A percentile compares a stretch with the other conserved stretches of the same genome.
Evolutionary conservation across 1,284 basidiomycete genomes (phyloP).

Genomic region (Marasmius oreades): DNA sequence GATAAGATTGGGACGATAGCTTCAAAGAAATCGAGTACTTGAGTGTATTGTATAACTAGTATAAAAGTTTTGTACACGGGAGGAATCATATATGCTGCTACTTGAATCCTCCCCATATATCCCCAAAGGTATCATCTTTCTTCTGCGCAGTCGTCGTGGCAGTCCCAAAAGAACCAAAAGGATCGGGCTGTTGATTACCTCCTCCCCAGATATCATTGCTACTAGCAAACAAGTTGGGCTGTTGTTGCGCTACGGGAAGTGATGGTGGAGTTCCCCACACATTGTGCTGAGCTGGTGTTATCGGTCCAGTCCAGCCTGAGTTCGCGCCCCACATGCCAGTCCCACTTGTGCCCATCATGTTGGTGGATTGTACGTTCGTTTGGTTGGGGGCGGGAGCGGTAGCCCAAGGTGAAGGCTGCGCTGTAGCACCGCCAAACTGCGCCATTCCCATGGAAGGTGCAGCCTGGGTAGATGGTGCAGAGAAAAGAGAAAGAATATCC

Average conservation of each 20-base stretch:
- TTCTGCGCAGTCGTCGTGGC: conserved; percentile 35
- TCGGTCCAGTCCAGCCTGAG: conserved; percentile 53
- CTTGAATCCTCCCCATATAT: conserved; percentile 80
- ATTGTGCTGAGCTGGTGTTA: conserved; percentile 24
- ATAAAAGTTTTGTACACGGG: too few species aligned
- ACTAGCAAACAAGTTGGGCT: conserved; percentile 29
- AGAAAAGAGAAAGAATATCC: conserved; percentile 85
- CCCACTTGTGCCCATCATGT: conserved; percentile 56
- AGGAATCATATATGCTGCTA: conserved; percentile 28
- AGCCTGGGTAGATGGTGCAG: conserved; percentile 36
- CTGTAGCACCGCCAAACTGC: conserved; percentile 24
- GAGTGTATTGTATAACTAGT: too few species aligned
- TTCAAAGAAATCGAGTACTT: too few species aligned
- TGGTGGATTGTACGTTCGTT: conserved; percentile 26
- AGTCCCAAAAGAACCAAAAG: conserved; percentile 16
- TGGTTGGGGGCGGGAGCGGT: conserved; percentile 19
- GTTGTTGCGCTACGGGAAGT: conserved; percentile 20
- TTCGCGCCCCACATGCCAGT: conserved; percentile 61
- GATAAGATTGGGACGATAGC: too few species aligned
- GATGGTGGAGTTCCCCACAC: conserved; percentile 21
- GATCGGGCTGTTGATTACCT: conserved; percentile 11
- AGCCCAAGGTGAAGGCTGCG: conserved; percentile 25
- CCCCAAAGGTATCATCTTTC: conserved; percentile 77
- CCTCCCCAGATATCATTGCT: conserved; percentile 58
- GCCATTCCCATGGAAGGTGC: conserved; percentile 25